These are phyloP conservation scores for Pichia eremophila DNA, from an alignment of 805 yeast genomes.

Conservation along the genomic window DNA sequence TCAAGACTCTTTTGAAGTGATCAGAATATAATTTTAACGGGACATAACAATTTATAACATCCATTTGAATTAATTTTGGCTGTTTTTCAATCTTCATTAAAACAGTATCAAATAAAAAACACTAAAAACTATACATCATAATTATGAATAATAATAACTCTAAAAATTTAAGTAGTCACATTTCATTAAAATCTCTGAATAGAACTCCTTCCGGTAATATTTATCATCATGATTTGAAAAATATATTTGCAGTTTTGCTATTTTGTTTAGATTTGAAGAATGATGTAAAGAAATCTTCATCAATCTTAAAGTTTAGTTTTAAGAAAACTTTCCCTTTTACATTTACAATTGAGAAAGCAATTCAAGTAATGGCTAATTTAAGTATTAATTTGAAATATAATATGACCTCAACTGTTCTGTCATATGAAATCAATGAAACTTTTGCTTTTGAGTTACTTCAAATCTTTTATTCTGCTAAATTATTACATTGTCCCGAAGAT, in stretches of 20 bases:
- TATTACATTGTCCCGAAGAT: slow-evolving; percentile 68
- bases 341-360: slow-evolving; percentile 45
- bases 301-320: not conserved
- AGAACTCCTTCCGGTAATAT: slow-evolving; percentile 46
- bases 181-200: slow-evolving; percentile 8
- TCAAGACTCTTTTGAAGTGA: too few species aligned
- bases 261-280: slow-evolving; percentile 31
- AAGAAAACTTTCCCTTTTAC: slow-evolving; percentile 35
- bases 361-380: slow-evolving; percentile 41
- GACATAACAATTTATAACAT: too few species aligned
- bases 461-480: slow-evolving; percentile 48
- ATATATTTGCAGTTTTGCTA: slow-evolving; percentile 45
- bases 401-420: slow-evolving; percentile 42
- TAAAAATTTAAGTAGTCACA: not conserved
- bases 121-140: not conserved
- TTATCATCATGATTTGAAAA: slow-evolving; percentile 47
- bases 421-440: slow-evolving; percentile 42
- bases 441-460: slow-evolving; percentile 39
- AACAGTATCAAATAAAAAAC: too few species aligned
- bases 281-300: not conserved
- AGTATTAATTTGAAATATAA: slow-evolving; percentile 37
- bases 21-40: too few species aligned
- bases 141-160: not conserved
- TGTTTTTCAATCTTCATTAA: too few species aligned
- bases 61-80: too few species aligned